These are phyloP conservation scores for Ophiosphaerella korrae DNA, from an alignment of 2,329 filamentous ascomycete genomes.

Conservation along the genomic window DNA sequence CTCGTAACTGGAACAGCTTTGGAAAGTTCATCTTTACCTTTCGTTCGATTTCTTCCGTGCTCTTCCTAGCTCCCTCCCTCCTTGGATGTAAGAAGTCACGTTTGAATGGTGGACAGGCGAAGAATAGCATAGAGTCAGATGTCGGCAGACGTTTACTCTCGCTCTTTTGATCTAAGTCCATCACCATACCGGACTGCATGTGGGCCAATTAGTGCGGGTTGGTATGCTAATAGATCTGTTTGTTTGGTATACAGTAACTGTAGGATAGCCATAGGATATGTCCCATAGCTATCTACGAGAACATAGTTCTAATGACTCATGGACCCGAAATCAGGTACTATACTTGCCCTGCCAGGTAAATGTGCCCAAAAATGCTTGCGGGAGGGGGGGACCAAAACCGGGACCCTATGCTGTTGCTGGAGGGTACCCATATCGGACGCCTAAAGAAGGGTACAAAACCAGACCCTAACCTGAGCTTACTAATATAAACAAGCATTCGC, in stretches of 20 bases:
- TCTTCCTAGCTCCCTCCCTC: no score
- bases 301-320: background rate
- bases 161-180: no score
- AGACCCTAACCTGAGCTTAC: background rate
- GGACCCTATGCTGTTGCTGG: background rate
- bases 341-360: background rate
- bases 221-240: no score
- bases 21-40: no score
- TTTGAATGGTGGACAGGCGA: no score
- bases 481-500: background rate
- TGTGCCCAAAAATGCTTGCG: background rate
- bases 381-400: background rate
- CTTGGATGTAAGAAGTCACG: no score
- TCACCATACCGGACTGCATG: no score
- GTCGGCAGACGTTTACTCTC: no score
- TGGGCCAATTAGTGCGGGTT: no score
- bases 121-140: no score
- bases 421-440: background rate
- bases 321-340: background rate
- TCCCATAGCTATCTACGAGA: background rate
- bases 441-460: background rate
- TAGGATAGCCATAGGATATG: background rate
- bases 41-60: no score
- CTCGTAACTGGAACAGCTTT: no score
- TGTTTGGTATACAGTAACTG: background rate